phyloP scores from a whole-genome alignment of 768 basidiomycete species.

The Suillus weaverae region DNA sequence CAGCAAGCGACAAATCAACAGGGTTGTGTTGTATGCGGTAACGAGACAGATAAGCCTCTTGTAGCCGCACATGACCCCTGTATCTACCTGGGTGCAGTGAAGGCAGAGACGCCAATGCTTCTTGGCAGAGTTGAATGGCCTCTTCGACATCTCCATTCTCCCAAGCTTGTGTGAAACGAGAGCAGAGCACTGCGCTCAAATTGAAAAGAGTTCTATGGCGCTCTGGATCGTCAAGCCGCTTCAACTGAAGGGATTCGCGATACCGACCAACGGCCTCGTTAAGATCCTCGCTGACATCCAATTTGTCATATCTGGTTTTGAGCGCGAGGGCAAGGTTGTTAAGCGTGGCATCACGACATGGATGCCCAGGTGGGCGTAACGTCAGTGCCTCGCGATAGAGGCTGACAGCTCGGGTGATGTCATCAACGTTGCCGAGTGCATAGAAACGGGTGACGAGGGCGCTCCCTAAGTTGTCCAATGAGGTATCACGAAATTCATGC shows the following conservation, averaged over 20 bases:
- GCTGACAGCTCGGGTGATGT: slow-evolving; percentile 16
- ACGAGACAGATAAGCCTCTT: slow-evolving; percentile 24
- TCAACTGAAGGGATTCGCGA: slow-evolving; percentile 10
- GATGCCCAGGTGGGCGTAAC: slow-evolving; percentile 9
- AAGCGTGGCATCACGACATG: slow-evolving; percentile 2
- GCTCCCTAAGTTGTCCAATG: slow-evolving; percentile 18
- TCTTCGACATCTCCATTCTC: slow-evolving; percentile 25
- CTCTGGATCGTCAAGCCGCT: slow-evolving; percentile 10
- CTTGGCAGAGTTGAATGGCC: slow-evolving; percentile 12
- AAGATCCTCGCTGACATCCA: slow-evolving; percentile 13
- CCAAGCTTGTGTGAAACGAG: slow-evolving; percentile 11
- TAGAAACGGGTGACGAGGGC: slow-evolving; percentile 21
- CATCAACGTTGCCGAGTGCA: slow-evolving; percentile 1
- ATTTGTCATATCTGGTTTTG: slow-evolving; percentile 10
- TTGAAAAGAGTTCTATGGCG: slow-evolving; percentile 1
- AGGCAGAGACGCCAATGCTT: not conserved
- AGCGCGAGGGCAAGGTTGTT: slow-evolving; percentile 18
- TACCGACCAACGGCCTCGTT: slow-evolving; percentile 18
- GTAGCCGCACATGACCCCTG: not conserved
- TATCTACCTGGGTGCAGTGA: not conserved
- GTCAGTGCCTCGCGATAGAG: slow-evolving; percentile 8
- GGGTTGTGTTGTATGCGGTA: slow-evolving; percentile 17
- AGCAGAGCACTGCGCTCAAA: slow-evolving; percentile 16
- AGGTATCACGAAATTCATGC: not conserved
- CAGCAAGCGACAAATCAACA: slow-evolving; percentile 13